Conservation (phyloP, 2,329 filamentous ascomycete genomes). For the Bertia moriformis region DNA sequence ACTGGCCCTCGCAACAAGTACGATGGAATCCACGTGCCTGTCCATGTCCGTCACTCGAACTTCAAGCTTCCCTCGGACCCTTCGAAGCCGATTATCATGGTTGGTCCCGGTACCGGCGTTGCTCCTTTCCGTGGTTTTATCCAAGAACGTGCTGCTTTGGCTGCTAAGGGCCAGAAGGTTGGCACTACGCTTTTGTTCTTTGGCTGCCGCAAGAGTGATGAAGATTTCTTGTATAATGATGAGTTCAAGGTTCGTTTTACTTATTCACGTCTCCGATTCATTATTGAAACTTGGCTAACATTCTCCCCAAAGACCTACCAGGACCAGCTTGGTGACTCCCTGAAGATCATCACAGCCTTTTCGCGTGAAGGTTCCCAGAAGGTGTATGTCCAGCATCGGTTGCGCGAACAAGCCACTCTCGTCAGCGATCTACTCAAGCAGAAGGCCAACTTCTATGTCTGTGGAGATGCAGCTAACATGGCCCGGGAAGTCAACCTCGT, state of each 20-base stretch:
- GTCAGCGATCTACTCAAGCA: slow-evolving; percentile 75
- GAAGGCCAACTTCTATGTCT: slow-evolving; percentile 94
- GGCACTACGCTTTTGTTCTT: slow-evolving; percentile 88
- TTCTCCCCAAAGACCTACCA: slow-evolving; percentile 60
- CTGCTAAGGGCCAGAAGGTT: slow-evolving; percentile 64
- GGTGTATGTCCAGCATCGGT: slow-evolving; percentile 89
- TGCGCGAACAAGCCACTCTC: slow-evolving; percentile 69
- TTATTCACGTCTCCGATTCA: slow-evolving; percentile 2
- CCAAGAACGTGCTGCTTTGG: slow-evolving; percentile 79
- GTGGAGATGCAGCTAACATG: slow-evolving; percentile 95
- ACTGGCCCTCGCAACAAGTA: slow-evolving; percentile 91
- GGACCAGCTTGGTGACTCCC: slow-evolving; percentile 69
- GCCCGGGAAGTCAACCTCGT: slow-evolving; percentile 81
- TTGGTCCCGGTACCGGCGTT: slow-evolving; percentile 90
- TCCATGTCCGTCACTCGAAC: slow-evolving; percentile 94
- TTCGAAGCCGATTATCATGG: slow-evolving; percentile 84
- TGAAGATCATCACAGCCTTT: slow-evolving; percentile 84
- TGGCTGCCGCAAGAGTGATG: slow-evolving; percentile 72
- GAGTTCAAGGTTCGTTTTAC: slow-evolving; percentile 69
- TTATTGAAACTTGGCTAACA: slow-evolving; percentile 8
- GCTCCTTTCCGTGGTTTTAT: slow-evolving; percentile 92
- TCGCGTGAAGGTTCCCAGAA: slow-evolving; percentile 80
- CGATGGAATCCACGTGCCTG: slow-evolving; percentile 83
- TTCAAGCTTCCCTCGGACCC: slow-evolving; percentile 97
- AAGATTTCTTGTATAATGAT: slow-evolving; percentile 83